A percentile compares a stretch with the other conserved stretches of the same genome.
Conservation (phyloP, 2,329 filamentous ascomycete genomes). For the Mollisia scopiformis region DNA sequence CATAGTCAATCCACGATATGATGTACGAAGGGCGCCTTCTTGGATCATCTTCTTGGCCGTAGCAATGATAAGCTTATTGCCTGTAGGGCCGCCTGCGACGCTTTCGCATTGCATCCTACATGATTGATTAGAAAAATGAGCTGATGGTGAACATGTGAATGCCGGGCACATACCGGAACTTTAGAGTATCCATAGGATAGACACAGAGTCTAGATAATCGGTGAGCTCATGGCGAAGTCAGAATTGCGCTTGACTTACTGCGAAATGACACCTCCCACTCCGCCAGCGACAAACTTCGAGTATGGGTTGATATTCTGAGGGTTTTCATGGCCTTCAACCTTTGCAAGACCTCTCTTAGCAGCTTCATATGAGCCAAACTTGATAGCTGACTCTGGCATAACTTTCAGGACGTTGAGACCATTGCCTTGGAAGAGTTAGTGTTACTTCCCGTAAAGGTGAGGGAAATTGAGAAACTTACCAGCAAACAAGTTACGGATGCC, state of each 20-base stretch:
- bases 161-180: slow-evolving; percentile 56
- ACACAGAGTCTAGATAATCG: slow-evolving; percentile 69
- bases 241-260: slow-evolving; percentile 59
- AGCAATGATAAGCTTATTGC: slow-evolving; percentile 78
- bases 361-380: slow-evolving; percentile 98
- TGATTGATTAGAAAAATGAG: neutral
- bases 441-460: slow-evolving; percentile 7
- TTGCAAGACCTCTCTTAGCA: slow-evolving; percentile 83
- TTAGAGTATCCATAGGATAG: slow-evolving; percentile 61
- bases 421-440: slow-evolving; percentile 66
- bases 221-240: neutral
- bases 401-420: slow-evolving; percentile 93
- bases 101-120: slow-evolving; percentile 85
- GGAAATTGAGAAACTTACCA: slow-evolving; percentile 66
- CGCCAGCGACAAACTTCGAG: slow-evolving; percentile 90
- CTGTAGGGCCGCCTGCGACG: slow-evolving; percentile 80
- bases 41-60: slow-evolving; percentile 88
- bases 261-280: slow-evolving; percentile 89
- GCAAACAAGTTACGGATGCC: slow-evolving; percentile 91
- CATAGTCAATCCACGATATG: slow-evolving; percentile 92
- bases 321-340: slow-evolving; percentile 86
- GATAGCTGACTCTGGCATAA: slow-evolving; percentile 98
- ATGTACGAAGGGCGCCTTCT: slow-evolving; percentile 72
- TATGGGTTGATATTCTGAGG: slow-evolving; percentile 76
- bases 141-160: neutral